Evolutionary conservation across 2,329 filamentous ascomycete species (phyloP), one percentile per base, ranked within the genome.

Genomic region (Lecanicillium sp.): DNA sequence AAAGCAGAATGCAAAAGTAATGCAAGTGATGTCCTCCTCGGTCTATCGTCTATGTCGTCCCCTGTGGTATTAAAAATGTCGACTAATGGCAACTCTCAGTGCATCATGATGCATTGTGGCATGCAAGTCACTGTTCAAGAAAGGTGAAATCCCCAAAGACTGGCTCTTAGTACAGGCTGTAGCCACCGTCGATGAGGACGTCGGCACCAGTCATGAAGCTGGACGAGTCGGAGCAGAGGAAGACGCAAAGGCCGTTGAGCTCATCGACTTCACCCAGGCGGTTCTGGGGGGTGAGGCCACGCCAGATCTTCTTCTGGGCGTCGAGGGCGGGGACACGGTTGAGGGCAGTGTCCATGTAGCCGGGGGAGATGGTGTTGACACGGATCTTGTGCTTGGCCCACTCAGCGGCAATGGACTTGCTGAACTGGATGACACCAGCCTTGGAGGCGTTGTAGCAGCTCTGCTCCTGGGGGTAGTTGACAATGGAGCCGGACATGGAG

Each of bases 381-480:
- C 85, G 81, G 56, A 90, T 87, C 51, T 74, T 72, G 62, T 87
- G 74, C 64, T 85, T 83, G 53, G 85, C 83, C 85, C 86, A 90
- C 65, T 92, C 86, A 40, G 84, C 84, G 31, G 84, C 85, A 17
- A 92, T 76, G 4, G 83, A 87, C 69, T 85, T 87, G 62, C 78
- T 82, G 38, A 89, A 74, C 64, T 86, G 81, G 48, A 87, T 75
- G 28, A 88, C 82, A 51, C 79, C 84, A 13, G 85, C 83, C 74
- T 89, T 89, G 62, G 81, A 86, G 20, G 84, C 83, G 55, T 89
- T 89, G 75, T 90, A 90, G 63, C 81, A 85, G 33, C 72, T 79
- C 66, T 89, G 84, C 66, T 87, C 81, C 65, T 89, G 84, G 6
- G 84, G 85, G 68, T 81, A 88, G 76, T 90, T 90, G 72, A 88